Conservation (phyloP, 495 filamentous ascomycete genomes). For the Talaromyces wortmannii region DNA sequence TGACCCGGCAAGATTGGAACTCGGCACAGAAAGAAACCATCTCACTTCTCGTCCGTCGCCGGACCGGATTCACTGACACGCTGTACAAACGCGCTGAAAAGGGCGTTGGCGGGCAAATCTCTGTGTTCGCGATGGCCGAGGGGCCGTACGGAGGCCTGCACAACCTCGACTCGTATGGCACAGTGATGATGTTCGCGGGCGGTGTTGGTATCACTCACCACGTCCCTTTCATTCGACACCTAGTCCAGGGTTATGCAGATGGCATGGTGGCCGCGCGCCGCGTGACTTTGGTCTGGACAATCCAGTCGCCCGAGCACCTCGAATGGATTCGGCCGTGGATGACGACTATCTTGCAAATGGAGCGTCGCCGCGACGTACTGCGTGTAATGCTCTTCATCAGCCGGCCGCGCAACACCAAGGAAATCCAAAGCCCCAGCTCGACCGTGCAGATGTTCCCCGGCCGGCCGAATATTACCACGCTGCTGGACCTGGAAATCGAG, state of each 20-base stretch:
- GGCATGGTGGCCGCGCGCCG: conserved; percentile 73
- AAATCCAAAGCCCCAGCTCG: conserved; percentile 60
- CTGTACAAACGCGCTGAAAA: conserved; percentile 59
- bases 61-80: conserved; percentile 79
- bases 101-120: conserved; percentile 34
- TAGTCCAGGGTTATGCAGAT: conserved; percentile 66
- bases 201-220: conserved; percentile 94
- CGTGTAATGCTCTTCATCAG: conserved; percentile 85
- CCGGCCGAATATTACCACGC: conserved; percentile 69
- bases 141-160: conserved; percentile 85
- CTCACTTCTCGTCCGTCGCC: conserved; percentile 76
- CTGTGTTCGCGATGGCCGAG: conserved; percentile 60
- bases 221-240: conserved; percentile 76
- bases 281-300: conserved; percentile 82
- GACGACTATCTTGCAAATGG: conserved; percentile 75
- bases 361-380: conserved; percentile 68
- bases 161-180: conserved; percentile 82
- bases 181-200: conserved; percentile 82
- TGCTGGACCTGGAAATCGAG: conserved; percentile 70
- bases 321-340: conserved; percentile 96
- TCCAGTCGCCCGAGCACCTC: conserved; percentile 77
- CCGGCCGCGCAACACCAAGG: conserved; percentile 62
- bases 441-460: conserved; percentile 84
- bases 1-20: conserved; percentile 26
- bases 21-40: conserved; percentile 48